A percentile compares a stretch with the other conserved stretches of the same genome.
These are phyloP conservation scores for Colletotrichum camelliae DNA, from an alignment of 2,329 filamentous ascomycete genomes.

Conservation along the genomic window DNA sequence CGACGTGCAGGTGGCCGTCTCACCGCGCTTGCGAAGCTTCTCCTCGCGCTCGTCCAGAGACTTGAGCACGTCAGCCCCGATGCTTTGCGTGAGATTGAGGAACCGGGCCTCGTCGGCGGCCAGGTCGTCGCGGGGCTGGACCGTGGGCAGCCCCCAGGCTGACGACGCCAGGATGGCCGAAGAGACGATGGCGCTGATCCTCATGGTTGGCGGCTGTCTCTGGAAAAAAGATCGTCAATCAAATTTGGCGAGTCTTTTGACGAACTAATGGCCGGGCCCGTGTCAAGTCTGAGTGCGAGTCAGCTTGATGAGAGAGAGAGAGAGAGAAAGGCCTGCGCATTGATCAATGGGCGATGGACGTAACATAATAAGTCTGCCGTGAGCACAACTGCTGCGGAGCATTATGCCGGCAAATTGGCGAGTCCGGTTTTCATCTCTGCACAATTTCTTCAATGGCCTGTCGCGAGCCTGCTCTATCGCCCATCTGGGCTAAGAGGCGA, in stretches of 20 bases:
- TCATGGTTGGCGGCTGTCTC: background rate
- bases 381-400: background rate
- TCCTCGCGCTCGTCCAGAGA: constrained; percentile 23
- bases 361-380: background rate
- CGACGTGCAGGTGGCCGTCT: constrained; percentile 26
- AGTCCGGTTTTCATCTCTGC: background rate
- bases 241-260: background rate
- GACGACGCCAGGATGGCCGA: constrained; percentile 18
- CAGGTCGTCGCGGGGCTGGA: constrained; percentile 14
- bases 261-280: background rate
- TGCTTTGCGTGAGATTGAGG: constrained; percentile 22
- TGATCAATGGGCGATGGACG: background rate
- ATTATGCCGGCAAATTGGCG: background rate
- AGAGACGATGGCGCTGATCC: constrained; percentile 18
- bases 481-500: background rate
- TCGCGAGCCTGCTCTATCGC: background rate
- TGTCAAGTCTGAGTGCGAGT: background rate
- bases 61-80: constrained; percentile 23
- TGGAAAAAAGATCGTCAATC: background rate
- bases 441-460: background rate
- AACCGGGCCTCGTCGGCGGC: constrained; percentile 18
- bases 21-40: constrained; percentile 24
- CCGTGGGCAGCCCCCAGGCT: constrained; percentile 14
- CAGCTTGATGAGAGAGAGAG: background rate
- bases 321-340: background rate